phyloP scores from a whole-genome alignment of 495 filamentous ascomycete species.

The Talaromyces liani region DNA sequence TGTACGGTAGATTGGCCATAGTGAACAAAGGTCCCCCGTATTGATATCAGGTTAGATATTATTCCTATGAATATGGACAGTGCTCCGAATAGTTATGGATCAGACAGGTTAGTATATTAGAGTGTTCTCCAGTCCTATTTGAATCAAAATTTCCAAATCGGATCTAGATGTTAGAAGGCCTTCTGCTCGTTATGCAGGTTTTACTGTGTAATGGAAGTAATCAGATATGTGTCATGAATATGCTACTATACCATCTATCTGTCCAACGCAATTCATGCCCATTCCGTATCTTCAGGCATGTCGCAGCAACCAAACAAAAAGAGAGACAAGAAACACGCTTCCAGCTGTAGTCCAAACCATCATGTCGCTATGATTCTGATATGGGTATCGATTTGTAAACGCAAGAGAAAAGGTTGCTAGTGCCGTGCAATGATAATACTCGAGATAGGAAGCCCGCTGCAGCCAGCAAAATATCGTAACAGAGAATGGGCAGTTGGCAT shows the following conservation, averaged over 20 bases:
- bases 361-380: conserved; percentile 8
- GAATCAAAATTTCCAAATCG: too few species aligned
- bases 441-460: conserved; percentile 2
- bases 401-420: conserved; percentile 5
- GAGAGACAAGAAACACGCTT: conserved; percentile 4
- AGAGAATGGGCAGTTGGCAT: neutral
- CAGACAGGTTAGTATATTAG: too few species aligned
- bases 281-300: neutral
- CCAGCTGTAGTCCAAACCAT: conserved; percentile 8
- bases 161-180: too few species aligned
- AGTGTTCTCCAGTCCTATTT: too few species aligned
- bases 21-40: neutral
- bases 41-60: too few species aligned
- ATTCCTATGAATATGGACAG: too few species aligned
- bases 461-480: neutral
- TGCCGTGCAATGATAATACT: conserved; percentile 7
- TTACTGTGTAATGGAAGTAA: neutral
- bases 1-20: neutral
- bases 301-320: conserved; percentile 3
- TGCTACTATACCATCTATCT: conserved; percentile 7
- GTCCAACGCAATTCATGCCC: conserved; percentile 2
- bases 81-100: too few species aligned
- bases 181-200: too few species aligned
- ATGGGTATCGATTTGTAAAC: conserved; percentile 9
- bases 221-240: neutral